Percentiles rank a stretch among this genome's conserved stretches.
These are phyloP conservation scores for Botryosphaeria dothidea DNA, from an alignment of 2,329 filamentous ascomycete species.

Conservation along the genomic window DNA sequence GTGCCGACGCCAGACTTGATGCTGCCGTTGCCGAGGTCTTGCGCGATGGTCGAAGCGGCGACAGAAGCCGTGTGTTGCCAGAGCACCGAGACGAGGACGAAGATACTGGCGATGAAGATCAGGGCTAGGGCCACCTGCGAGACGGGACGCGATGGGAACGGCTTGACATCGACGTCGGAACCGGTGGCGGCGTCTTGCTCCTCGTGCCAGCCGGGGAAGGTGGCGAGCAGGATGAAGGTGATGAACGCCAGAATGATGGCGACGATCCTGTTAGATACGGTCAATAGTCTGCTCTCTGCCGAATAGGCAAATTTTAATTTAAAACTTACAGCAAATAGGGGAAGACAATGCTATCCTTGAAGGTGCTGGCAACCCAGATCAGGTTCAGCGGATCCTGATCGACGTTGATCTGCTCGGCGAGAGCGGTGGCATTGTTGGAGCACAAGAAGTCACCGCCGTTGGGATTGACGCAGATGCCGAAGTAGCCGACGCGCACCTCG, in stretches of 20 bases:
- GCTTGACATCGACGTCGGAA: slow-evolving; percentile 86
- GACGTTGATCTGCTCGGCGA: slow-evolving; percentile 84
- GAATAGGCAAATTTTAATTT: neutral
- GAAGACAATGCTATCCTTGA: slow-evolving; percentile 98
- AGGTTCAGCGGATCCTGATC: slow-evolving; percentile 96
- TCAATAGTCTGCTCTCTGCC: neutral
- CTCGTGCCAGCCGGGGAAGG: slow-evolving; percentile 97
- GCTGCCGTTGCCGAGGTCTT: slow-evolving; percentile 88
- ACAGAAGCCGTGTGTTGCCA: slow-evolving; percentile 98
- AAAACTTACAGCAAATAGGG: slow-evolving; percentile 85
- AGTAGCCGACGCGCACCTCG: slow-evolving; percentile 93
- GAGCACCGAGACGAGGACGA: slow-evolving; percentile 67
- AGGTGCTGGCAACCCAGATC: slow-evolving; percentile 94
- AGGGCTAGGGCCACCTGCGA: slow-evolving; percentile 91
- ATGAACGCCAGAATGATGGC: slow-evolving; percentile 97
- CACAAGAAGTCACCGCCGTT: slow-evolving; percentile 91
- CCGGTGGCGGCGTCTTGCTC: slow-evolving; percentile 74
- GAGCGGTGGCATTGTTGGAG: slow-evolving; percentile 92
- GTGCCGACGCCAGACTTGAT: slow-evolving; percentile 88
- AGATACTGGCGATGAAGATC: slow-evolving; percentile 73
- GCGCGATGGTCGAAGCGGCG: slow-evolving; percentile 87
- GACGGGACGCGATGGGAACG: slow-evolving; percentile 88
- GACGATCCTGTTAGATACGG: slow-evolving; percentile 68
- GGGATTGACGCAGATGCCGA: slow-evolving; percentile 93
- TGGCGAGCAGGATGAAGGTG: slow-evolving; percentile 90